These are phyloP conservation scores for Typha latifolia DNA, from an alignment of 176 grass and related monocot genomes.

Conservation along the genomic window DNA sequence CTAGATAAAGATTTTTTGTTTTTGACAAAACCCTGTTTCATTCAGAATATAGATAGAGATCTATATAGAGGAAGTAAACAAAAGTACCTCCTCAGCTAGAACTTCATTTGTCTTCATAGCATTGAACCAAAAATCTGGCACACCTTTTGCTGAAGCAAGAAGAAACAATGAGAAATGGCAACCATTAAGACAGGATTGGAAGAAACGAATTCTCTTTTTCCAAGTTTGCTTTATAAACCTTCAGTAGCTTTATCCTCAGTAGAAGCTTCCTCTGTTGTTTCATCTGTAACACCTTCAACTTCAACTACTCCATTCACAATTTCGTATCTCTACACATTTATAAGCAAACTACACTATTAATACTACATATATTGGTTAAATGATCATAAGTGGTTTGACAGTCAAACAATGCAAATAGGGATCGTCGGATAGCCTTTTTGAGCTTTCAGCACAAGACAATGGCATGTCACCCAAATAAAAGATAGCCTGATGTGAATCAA, in stretches of 20 bases:
- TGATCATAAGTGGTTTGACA: no score
- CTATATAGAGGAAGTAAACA: background rate
- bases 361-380: no score
- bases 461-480: no score
- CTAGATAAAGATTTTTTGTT: no score
- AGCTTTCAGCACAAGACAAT: no score
- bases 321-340: conserved; percentile 10
- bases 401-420: no score
- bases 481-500: no score
- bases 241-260: conserved; percentile 11
- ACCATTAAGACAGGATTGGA: background rate
- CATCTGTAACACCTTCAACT: conserved; percentile 4
- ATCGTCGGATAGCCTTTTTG: no score
- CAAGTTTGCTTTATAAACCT: background rate
- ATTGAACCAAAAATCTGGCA: conserved; percentile 22
- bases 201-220: background rate
- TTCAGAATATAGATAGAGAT: background rate
- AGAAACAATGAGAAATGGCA: conserved; percentile 1
- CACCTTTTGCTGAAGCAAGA: conserved; percentile 14
- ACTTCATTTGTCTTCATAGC: conserved; percentile 26
- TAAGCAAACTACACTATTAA: background rate
- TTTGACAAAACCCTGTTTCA: no score
- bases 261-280: background rate
- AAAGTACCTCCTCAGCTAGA: conserved; percentile 12
- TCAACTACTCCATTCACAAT: conserved; percentile 19